These are phyloP conservation scores for Globisporangium irregulare DNA, from an alignment of 352 stramenopile genomes.

Conservation along the genomic window DNA sequence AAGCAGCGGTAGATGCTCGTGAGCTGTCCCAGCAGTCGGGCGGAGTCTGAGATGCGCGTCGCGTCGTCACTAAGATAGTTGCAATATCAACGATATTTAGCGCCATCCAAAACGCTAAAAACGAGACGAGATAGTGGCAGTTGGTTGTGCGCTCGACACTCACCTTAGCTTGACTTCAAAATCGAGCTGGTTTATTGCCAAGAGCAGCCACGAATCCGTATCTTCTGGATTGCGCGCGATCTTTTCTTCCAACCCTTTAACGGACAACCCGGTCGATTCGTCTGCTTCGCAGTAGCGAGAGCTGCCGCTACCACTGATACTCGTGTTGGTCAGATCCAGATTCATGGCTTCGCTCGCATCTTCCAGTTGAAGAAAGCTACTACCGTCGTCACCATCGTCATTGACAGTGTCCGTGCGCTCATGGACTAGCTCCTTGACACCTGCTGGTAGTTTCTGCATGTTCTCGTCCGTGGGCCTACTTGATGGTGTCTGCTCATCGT, in stretches of 20 bases:
- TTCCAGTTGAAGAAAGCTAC: conserved; percentile 16
- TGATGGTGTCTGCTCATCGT: background rate
- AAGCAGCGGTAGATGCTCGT: conserved; percentile 19
- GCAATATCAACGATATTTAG: background rate
- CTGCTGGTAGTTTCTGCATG: background rate
- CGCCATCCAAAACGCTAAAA: background rate
- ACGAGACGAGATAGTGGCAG: background rate
- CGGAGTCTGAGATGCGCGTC: conserved; percentile 16
- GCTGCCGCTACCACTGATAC: background rate
- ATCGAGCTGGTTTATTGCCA: conserved; percentile 50
- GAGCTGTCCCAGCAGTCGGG: conserved; percentile 20
- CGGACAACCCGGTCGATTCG: conserved; percentile 13
- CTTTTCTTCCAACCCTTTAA: conserved; percentile 25
- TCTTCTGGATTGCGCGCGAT: conserved; percentile 29
- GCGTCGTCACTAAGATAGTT: conserved; percentile 23
- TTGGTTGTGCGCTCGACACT: background rate
- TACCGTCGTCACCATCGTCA: conserved; percentile 1
- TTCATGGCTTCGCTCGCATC: background rate
- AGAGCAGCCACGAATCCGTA: conserved; percentile 40
- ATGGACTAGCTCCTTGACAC: background rate
- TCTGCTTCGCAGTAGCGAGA: conserved; percentile 36
- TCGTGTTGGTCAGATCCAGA: background rate
- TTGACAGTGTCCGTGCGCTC: background rate
- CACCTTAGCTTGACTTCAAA: conserved; percentile 36
- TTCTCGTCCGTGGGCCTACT: background rate